Evolutionary conservation across 129 eudicot genomes (phyloP).

Genomic region (Erigeron canadensis): DNA sequence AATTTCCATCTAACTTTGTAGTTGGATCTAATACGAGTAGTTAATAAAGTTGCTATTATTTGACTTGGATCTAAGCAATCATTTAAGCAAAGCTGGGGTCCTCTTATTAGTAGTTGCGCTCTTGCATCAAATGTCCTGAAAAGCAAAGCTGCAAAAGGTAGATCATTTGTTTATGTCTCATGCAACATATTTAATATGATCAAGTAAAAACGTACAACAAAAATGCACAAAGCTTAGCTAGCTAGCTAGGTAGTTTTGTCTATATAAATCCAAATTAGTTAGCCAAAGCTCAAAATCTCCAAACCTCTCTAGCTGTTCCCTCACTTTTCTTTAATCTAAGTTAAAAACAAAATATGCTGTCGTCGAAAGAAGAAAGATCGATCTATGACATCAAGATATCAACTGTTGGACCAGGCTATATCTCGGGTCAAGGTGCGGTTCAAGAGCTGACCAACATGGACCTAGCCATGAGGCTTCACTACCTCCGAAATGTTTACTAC

Average conservation of each 20-base stretch:
- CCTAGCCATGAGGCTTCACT: slow-evolving; percentile 91
- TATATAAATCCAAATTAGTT: not conserved
- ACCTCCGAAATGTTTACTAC: slow-evolving; percentile 61
- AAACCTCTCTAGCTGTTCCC: not conserved
- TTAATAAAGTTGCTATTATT: not conserved
- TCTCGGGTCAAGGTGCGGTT: slow-evolving; percentile 43
- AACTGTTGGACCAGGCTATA: slow-evolving; percentile 67
- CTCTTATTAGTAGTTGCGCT: not conserved
- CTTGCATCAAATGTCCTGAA: not conserved
- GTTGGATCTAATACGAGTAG: too few relatives aligned
- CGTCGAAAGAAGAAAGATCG: slow-evolving; percentile 25
- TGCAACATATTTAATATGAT: not conserved
- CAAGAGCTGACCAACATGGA: slow-evolving; percentile 68
- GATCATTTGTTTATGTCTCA: not conserved
- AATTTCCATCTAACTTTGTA: not conserved
- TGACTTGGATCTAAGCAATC: not conserved
- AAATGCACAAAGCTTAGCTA: not conserved
- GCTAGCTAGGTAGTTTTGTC: slow-evolving; percentile 13
- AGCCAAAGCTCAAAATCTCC: not conserved
- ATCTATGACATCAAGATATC: slow-evolving; percentile 48
- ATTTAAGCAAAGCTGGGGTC: not conserved
- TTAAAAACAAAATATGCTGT: slow-evolving; percentile 29
- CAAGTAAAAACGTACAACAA: not conserved
- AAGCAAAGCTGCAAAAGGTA: not conserved
- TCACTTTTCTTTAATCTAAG: slow-evolving; percentile 12